Evolutionary conservation across 2,329 filamentous ascomycete genomes (phyloP).

Genomic region (Cercospora canescens): DNA sequence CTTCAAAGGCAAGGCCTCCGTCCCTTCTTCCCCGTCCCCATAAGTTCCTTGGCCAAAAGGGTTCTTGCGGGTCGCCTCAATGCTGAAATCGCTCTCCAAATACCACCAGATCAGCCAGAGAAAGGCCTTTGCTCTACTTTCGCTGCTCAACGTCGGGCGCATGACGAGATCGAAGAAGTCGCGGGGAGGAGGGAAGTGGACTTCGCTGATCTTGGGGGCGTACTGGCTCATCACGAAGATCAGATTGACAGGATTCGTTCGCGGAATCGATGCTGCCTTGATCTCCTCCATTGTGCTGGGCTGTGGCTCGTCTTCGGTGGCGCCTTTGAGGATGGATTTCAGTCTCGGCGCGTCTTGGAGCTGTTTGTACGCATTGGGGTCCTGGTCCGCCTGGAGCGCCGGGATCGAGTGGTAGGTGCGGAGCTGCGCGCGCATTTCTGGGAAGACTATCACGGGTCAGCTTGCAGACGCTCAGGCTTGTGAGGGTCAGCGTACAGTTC

Average conservation of each 20-base stretch:
- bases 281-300: slow-evolving; percentile 83
- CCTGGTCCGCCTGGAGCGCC: slow-evolving; percentile 90
- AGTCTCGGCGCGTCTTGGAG: slow-evolving; percentile 92
- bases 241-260: slow-evolving; percentile 95
- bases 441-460: slow-evolving; percentile 70
- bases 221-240: slow-evolving; percentile 93
- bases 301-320: slow-evolving; percentile 86
- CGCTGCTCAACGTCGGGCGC: slow-evolving; percentile 78
- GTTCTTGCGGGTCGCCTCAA: slow-evolving; percentile 83
- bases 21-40: slow-evolving; percentile 44
- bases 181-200: slow-evolving; percentile 79
- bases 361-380: slow-evolving; percentile 95
- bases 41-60: slow-evolving; percentile 71
- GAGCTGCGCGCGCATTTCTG: slow-evolving; percentile 96
- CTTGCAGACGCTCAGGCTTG: background rate
- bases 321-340: slow-evolving; percentile 96
- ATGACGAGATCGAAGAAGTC: slow-evolving; percentile 98
- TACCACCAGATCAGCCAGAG: slow-evolving; percentile 99
- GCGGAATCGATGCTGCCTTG: slow-evolving; percentile 64
- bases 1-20: slow-evolving; percentile 50
- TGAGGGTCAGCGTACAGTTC: slow-evolving; percentile 67
- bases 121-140: slow-evolving; percentile 82
- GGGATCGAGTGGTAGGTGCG: slow-evolving; percentile 98
- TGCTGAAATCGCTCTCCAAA: slow-evolving; percentile 89
- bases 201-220: slow-evolving; percentile 86